Conservation (phyloP, 495 filamentous ascomycete genomes). For the Podospora anserina region DNA sequence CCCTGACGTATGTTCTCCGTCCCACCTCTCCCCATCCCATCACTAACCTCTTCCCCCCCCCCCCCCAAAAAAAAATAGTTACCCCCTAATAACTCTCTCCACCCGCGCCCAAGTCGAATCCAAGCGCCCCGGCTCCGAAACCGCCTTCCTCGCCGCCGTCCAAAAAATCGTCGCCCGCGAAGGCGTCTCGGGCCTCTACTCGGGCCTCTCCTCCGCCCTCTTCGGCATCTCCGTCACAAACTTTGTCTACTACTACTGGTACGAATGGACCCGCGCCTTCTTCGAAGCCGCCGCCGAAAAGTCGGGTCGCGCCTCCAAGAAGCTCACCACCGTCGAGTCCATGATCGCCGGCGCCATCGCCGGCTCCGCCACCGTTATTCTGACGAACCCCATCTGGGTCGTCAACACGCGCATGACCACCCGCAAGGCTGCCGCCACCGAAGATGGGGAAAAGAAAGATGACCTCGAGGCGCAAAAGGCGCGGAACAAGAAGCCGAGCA, state of each 20-base stretch:
- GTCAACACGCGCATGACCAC: conserved; percentile 98
- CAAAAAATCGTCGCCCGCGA: conserved; percentile 87
- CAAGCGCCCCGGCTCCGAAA: conserved; percentile 67
- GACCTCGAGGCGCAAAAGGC: conserved; percentile 28
- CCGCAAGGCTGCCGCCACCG: conserved; percentile 55
- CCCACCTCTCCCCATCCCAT: conserved; percentile 14
- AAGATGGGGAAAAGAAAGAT: conserved; percentile 27
- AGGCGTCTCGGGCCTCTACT: conserved; percentile 80
- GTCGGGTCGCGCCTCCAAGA: conserved; percentile 72
- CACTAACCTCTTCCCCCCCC: conserved; percentile 3
- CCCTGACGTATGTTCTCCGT: conserved; percentile 67
- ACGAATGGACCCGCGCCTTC: conserved; percentile 89
- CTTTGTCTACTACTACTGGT: conserved; percentile 99
- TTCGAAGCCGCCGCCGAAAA: conserved; percentile 75
- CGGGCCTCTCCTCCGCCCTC: conserved; percentile 85
- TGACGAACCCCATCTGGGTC: conserved; percentile 99
- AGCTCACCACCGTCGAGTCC: conserved; percentile 81
- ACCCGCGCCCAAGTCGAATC: conserved; percentile 98
- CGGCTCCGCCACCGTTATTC: conserved; percentile 85
- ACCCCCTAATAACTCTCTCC: conserved; percentile 95
- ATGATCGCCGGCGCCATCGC: conserved; percentile 97
- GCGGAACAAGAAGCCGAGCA: conserved; percentile 53
- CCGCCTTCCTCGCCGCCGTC: conserved; percentile 73
- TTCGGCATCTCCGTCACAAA: conserved; percentile 99
- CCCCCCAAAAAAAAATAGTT: conserved; percentile 39